Conservation (phyloP, 345 rosid genomes). For the Hypericum androsaemum region DNA sequence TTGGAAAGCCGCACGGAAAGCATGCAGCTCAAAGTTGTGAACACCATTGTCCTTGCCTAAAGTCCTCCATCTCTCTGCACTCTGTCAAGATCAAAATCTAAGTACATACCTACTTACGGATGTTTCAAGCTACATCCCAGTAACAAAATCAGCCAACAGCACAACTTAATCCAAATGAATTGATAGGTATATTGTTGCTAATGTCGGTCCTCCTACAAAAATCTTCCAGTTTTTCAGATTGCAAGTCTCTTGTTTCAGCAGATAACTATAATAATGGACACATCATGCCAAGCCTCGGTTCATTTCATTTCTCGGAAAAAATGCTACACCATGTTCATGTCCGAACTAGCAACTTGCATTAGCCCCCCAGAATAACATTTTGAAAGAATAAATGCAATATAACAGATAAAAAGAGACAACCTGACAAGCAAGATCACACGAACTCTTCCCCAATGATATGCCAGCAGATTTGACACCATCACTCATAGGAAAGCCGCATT, state of each 20-base stretch:
- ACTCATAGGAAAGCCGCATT: constrained; percentile 72
- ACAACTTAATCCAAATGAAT: too few relatives aligned
- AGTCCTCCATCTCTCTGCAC: constrained; percentile 87
- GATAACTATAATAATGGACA: too few relatives aligned
- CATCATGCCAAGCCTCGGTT: too few relatives aligned
- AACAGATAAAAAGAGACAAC: constrained; percentile 22
- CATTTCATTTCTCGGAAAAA: too few relatives aligned
- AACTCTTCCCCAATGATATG: constrained; percentile 51
- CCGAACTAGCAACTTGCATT: not conserved
- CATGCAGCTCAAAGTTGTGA: constrained; percentile 81
- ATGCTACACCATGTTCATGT: not conserved
- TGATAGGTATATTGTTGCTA: too few relatives aligned
- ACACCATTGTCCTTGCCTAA: constrained; percentile 61
- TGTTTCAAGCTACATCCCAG: not conserved
- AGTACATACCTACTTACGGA: not conserved
- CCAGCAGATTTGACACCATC: constrained; percentile 45
- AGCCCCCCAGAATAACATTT: constrained; percentile 6
- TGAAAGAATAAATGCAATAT: not conserved
- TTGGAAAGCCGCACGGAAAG: constrained; percentile 89
- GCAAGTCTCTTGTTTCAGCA: too few relatives aligned
- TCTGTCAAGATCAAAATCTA: constrained; percentile 30
- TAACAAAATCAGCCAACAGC: too few relatives aligned
- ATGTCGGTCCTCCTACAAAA: too few relatives aligned
- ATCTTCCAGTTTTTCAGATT: too few relatives aligned
- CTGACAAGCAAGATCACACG: constrained; percentile 94